Evolutionary conservation across 2,329 filamentous ascomycete species (phyloP).

Genomic region (Seiridium unicorne): DNA sequence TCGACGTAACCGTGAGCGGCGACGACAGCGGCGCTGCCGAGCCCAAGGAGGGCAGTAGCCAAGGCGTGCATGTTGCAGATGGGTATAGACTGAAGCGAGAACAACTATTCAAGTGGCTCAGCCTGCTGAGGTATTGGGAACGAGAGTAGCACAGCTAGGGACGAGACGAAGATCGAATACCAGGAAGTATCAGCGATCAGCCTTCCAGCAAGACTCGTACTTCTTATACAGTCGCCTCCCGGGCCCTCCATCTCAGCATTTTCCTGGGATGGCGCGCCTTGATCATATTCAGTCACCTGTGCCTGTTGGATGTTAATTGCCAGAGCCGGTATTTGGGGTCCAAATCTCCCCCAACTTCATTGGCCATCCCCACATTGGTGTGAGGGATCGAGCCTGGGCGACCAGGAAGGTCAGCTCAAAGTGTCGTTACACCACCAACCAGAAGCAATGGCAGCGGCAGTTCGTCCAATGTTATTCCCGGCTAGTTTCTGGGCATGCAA

Average conservation of each 20-base stretch:
- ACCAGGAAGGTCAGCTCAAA: background rate
- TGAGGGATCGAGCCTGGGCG: background rate
- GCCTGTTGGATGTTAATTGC: background rate
- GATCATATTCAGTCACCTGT: background rate
- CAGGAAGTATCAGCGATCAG: background rate
- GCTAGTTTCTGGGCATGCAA: too few relatives aligned
- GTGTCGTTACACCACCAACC: background rate
- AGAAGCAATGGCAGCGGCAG: background rate
- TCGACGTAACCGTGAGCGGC: constrained; percentile 49
- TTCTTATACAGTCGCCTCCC: background rate
- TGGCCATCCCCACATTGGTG: background rate
- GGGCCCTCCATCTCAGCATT: background rate
- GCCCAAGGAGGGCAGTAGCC: constrained; percentile 25
- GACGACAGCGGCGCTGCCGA: constrained; percentile 33
- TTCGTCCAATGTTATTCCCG: constrained; percentile 3
- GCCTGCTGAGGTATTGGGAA: background rate
- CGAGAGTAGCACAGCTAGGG: background rate
- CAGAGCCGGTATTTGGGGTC: background rate
- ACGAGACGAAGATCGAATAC: background rate
- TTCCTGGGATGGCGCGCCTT: background rate
- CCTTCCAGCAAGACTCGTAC: background rate
- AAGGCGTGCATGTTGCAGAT: background rate
- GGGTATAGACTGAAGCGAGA: background rate
- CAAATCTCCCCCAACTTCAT: background rate
- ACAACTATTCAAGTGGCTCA: background rate